Conservation (phyloP, 345 rosid genomes). For the Eucalyptus polybractea region DNA sequence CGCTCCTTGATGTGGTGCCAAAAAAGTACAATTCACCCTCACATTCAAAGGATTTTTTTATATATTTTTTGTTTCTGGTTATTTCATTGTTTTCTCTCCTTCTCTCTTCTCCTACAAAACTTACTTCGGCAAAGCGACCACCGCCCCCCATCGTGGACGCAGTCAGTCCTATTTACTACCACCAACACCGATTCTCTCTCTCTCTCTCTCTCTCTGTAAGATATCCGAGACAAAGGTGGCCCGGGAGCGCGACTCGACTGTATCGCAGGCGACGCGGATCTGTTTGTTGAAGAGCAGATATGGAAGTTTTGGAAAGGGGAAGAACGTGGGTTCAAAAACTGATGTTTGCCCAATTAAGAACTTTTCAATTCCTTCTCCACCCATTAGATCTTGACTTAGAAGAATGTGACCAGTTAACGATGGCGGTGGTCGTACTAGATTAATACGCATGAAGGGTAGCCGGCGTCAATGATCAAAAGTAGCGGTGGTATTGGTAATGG, state of each 20-base stretch:
- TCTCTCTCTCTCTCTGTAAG: not conserved
- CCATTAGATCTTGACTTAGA: not conserved
- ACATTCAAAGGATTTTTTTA: not conserved
- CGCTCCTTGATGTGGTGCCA: not conserved
- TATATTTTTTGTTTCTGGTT: too few species aligned
- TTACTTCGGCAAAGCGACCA: not conserved
- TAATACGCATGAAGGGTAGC: not conserved
- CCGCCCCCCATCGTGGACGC: not conserved
- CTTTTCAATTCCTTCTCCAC: not conserved
- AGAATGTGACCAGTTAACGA: not conserved
- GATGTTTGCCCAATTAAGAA: not conserved
- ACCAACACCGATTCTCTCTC: not conserved
- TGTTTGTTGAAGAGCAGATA: not conserved
- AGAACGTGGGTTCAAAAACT: not conserved
- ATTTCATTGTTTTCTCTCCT: not conserved
- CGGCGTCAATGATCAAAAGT: not conserved
- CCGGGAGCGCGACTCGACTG: not conserved
- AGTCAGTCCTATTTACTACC: not conserved
- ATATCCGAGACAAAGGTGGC: not conserved
- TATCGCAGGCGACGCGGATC: not conserved
- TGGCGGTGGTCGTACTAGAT: not conserved
- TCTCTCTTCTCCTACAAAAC: not conserved
- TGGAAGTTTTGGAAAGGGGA: not conserved
- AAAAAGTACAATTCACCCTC: not conserved
- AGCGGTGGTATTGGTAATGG: not conserved